Percentiles rank a stretch among this genome's conserved stretches.
Evolutionary conservation across 108 stramenopile species (phyloP).

Genomic region (Cyclotella cryptica): DNA sequence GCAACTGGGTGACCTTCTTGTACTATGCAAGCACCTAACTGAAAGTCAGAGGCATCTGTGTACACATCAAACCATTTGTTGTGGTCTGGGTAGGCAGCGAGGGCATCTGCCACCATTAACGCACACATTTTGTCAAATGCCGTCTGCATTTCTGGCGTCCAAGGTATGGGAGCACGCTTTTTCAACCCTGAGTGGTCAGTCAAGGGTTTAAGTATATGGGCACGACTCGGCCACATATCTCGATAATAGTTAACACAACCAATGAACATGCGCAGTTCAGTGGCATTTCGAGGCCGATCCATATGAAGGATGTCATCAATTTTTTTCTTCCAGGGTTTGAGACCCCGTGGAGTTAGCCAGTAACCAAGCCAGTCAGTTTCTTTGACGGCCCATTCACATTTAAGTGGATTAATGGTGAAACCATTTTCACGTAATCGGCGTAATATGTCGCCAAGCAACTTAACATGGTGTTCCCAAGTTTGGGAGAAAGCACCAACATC

Average conservation of each 20-base stretch:
- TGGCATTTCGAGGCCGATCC: conserved; percentile 32
- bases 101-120: conserved; percentile 26
- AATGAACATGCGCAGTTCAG: too few relatives aligned
- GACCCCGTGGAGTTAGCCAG: too few relatives aligned
- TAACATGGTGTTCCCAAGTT: conserved; percentile 25
- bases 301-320: conserved; percentile 48
- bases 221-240: too few relatives aligned
- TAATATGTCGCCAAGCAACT: conserved; percentile 12
- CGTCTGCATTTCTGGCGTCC: conserved; percentile 41
- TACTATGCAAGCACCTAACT: conserved; percentile 30
- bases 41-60: conserved; percentile 49
- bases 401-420: too few relatives aligned
- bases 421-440: too few relatives aligned
- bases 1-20: conserved; percentile 32
- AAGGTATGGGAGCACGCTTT: conserved; percentile 19
- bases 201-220: too few relatives aligned
- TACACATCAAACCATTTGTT: too few relatives aligned
- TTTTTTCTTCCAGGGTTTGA: conserved; percentile 62
- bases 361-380: too few relatives aligned
- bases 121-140: conserved; percentile 47
- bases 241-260: too few relatives aligned
- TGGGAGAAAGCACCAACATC: conserved; percentile 31
- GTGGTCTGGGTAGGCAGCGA: conserved; percentile 53
- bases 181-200: too few relatives aligned
- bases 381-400: too few relatives aligned